Evolutionary conservation across 2,329 filamentous ascomycete genomes (phyloP).

Genomic region (Fusarium sambucinum): DNA sequence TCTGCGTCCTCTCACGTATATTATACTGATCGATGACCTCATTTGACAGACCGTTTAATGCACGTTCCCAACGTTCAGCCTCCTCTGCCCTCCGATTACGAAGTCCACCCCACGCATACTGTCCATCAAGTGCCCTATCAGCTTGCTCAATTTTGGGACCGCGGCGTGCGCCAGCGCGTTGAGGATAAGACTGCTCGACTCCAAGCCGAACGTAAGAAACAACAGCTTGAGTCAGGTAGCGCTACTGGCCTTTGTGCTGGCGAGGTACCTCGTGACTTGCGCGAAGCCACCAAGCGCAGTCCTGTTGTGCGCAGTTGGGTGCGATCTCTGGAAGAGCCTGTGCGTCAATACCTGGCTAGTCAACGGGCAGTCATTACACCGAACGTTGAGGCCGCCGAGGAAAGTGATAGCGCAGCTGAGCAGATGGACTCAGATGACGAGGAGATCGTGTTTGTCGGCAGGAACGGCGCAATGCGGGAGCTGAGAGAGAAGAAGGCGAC

Average conservation of each 20-base stretch:
- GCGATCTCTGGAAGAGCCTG: constrained; percentile 85
- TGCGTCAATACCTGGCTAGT: constrained; percentile 79
- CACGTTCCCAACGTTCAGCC: constrained; percentile 88
- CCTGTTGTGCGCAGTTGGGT: constrained; percentile 84
- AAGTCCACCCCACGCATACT: constrained; percentile 83
- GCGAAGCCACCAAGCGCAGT: constrained; percentile 81
- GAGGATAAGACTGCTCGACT: constrained; percentile 59
- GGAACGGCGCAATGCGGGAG: constrained; percentile 69
- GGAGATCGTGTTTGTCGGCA: constrained; percentile 90
- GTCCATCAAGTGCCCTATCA: constrained; percentile 87
- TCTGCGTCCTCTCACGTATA: neutral
- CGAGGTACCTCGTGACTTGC: constrained; percentile 82
- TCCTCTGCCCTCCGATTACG: constrained; percentile 85
- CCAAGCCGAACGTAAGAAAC: constrained; percentile 60
- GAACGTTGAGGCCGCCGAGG: constrained; percentile 14
- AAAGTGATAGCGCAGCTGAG: constrained; percentile 51
- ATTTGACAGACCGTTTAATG: constrained; percentile 78
- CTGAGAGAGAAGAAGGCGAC: constrained; percentile 52
- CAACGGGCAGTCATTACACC: constrained; percentile 42
- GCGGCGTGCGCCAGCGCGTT: constrained; percentile 62
- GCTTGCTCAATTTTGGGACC: constrained; percentile 87
- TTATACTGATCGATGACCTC: constrained; percentile 33
- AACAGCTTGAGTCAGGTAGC: constrained; percentile 57
- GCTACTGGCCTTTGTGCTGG: constrained; percentile 61
- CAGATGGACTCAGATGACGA: constrained; percentile 73